Evolutionary conservation across 768 basidiomycete species (phyloP).

Genomic region (Candolleomyces efflorescens): DNA sequence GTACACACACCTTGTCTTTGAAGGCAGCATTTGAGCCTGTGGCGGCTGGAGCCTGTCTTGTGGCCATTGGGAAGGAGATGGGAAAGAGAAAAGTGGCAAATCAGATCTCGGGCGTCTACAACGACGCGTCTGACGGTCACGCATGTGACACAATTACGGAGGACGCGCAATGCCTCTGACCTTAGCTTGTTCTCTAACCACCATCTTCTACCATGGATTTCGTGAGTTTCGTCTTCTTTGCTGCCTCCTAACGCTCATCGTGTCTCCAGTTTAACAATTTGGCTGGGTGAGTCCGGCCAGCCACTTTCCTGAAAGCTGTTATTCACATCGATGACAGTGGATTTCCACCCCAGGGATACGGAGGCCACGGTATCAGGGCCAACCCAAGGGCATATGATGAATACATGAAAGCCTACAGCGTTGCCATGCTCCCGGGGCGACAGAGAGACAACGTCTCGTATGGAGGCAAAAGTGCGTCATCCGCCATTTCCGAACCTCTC

Average conservation of each 20-base stretch:
- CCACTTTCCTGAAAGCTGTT: constrained; percentile 3
- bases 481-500: constrained; percentile 5
- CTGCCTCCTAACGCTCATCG: constrained; percentile 5
- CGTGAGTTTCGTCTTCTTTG: constrained; percentile 25
- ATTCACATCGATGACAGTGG: constrained; percentile 34
- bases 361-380: constrained; percentile 38
- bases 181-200: constrained; percentile 9
- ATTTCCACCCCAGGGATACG: constrained; percentile 44
- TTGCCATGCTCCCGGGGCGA: constrained; percentile 85
- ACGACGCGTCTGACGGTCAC: constrained; percentile 34
- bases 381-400: constrained; percentile 81
- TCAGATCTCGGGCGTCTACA: constrained; percentile 9
- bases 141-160: constrained; percentile 23
- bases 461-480: constrained; percentile 83
- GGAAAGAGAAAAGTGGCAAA: constrained; percentile 6
- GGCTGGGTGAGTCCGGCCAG: constrained; percentile 38
- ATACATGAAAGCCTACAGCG: constrained; percentile 92
- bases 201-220: constrained; percentile 35
- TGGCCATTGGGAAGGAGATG: constrained; percentile 30
- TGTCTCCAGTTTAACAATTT: constrained; percentile 36
- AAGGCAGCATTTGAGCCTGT: constrained; percentile 72
- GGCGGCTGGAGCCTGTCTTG: constrained; percentile 33
- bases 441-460: constrained; percentile 91
- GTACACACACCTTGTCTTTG: constrained; percentile 70
- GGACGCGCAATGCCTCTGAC: constrained; percentile 12